Percentiles rank a stretch among this genome's conserved stretches.
phyloP scores from a whole-genome alignment of 2,329 filamentous ascomycete species.

The Dactylellina sp. region DNA sequence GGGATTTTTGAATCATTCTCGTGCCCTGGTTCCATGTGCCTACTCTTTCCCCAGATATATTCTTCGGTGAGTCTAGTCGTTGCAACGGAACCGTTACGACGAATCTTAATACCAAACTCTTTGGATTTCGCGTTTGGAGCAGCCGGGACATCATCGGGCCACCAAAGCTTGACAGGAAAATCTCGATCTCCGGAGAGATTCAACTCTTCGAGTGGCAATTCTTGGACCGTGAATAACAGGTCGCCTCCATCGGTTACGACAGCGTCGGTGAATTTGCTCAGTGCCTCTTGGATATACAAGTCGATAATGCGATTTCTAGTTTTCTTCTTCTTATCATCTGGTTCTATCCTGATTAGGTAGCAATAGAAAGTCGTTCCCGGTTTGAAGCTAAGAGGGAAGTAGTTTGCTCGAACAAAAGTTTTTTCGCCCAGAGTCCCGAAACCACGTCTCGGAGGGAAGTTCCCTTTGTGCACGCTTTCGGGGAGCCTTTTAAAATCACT shows the following conservation, averaged over 20 bases:
- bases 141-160: slow-evolving; percentile 22
- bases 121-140: slow-evolving; percentile 3
- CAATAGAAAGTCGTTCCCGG: slow-evolving; percentile 16
- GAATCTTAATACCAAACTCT: slow-evolving; percentile 23
- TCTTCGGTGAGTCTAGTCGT: slow-evolving; percentile 21
- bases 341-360: slow-evolving; percentile 25
- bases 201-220: slow-evolving; percentile 24
- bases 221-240: slow-evolving; percentile 10
- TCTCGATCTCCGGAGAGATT: background rate
- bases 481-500: background rate
- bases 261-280: background rate
- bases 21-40: slow-evolving; percentile 19
- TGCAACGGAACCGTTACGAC: background rate
- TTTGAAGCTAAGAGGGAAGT: slow-evolving; percentile 32
- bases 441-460: slow-evolving; percentile 37
- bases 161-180: slow-evolving; percentile 35
- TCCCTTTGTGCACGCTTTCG: background rate
- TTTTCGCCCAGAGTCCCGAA: slow-evolving; percentile 34
- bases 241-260: slow-evolving; percentile 39
- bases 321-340: slow-evolving; percentile 25
- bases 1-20: slow-evolving; percentile 2
- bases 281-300: slow-evolving; percentile 26
- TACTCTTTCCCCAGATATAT: slow-evolving; percentile 26
- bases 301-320: slow-evolving; percentile 26
- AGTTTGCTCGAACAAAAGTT: slow-evolving; percentile 31